A percentile compares a stretch with the other conserved stretches of the same genome.
Conservation (phyloP, 352 stramenopile genomes). For the Phytophthora pluvialis region DNA sequence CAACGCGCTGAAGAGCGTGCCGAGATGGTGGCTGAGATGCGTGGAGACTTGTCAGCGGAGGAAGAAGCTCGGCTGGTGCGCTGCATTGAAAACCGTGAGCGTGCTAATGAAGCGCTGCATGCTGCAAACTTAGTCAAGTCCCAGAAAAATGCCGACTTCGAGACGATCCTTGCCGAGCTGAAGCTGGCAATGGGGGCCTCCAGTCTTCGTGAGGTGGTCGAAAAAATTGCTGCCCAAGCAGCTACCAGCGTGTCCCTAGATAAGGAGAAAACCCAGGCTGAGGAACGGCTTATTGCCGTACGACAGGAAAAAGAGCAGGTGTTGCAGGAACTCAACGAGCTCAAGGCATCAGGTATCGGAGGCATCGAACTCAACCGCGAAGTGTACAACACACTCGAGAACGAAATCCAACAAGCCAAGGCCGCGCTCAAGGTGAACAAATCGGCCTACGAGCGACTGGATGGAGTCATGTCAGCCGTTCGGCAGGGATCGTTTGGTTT, state of each 20-base stretch:
- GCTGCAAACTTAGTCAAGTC: constrained; percentile 70
- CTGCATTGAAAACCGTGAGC: constrained; percentile 70
- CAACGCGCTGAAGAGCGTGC: constrained; percentile 75
- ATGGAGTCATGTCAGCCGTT: constrained; percentile 77
- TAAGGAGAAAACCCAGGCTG: constrained; percentile 74
- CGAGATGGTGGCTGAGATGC: constrained; percentile 79
- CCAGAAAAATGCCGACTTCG: constrained; percentile 74
- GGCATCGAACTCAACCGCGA: constrained; percentile 82
- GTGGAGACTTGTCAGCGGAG: constrained; percentile 72
- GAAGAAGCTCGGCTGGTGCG: constrained; percentile 64
- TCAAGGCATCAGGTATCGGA: constrained; percentile 81
- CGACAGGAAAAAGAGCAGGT: constrained; percentile 73
- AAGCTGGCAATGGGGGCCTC: constrained; percentile 70
- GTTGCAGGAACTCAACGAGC: constrained; percentile 68
- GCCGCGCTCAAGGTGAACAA: constrained; percentile 81
- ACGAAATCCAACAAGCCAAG: constrained; percentile 78
- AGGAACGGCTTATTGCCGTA: constrained; percentile 55
- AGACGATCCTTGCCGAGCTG: constrained; percentile 66
- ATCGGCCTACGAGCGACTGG: constrained; percentile 70
- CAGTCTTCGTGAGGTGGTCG: constrained; percentile 62
- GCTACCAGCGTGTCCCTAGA: constrained; percentile 69
- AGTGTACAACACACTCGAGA: constrained; percentile 82
- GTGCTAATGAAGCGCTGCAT: constrained; percentile 68
- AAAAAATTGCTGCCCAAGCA: constrained; percentile 73
- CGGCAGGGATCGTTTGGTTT: constrained; percentile 78